Base-by-base conservation (phyloP, 306 rosid genomes). In the Albizia julibrissin region DNA sequence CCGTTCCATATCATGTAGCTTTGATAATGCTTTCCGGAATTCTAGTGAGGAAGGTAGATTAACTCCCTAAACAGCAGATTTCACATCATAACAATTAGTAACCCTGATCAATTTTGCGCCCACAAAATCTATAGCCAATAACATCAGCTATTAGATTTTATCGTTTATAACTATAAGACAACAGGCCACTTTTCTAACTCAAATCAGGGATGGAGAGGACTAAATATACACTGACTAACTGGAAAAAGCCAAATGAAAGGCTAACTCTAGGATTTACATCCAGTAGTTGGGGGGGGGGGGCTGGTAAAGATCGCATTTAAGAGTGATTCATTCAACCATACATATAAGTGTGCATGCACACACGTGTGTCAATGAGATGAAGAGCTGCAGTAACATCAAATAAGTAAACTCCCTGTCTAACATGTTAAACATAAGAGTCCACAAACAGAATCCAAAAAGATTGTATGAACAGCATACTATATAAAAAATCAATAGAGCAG, bases 11-110 rank as follows among this genome's bases (percentile, higher is more conserved):
- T 72, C 59, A 26, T 42, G 76, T 27, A 72, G 59, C 76, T 26
- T 72, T 26, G 40, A 44, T 46, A 72, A 46, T 46, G 24, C 76
- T 46, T 46, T 72, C 76, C 40, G 59, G 40, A 72, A 72, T 72
- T 72, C 59, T 46, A 93, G 87, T 6, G 97, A 85, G 81, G 26
- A 86, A 81, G 92, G 91, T 81, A 92, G 91, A 85, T 91, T 92
- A 82, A 65, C 85, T 65, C 98, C 99, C 99, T 95, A 75, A 34
- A 87, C 73, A 83, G 74, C 46, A 87, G 86, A 84, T 27, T 69
- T 74, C n/a, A 65, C 16, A 65, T 43, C 70, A 86, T 80, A 58
- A 78, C 19, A 40, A 64, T 76, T 29, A 74, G 56, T 69, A 82
- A 39, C 56, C 66, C 62, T 27, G 14, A 61, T 15, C 37, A 75